These are phyloP conservation scores for Geopyxis carbonaria DNA, from an alignment of 495 filamentous ascomycete species.

Conservation along the genomic window DNA sequence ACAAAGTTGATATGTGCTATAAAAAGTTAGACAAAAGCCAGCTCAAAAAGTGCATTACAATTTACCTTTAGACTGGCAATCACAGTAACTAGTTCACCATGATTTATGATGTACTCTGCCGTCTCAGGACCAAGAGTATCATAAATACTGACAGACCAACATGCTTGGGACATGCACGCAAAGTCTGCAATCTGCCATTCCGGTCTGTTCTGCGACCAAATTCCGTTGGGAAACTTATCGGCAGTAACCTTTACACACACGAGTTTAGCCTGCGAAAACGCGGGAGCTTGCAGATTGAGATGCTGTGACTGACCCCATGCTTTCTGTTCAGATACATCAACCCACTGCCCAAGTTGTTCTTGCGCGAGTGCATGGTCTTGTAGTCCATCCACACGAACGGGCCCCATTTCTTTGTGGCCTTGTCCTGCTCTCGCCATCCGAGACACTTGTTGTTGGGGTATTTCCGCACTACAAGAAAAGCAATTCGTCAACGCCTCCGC, in stretches of 20 bases:
- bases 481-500: neutral
- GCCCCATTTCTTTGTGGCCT: slow-evolving; percentile 56
- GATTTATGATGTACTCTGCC: slow-evolving; percentile 90
- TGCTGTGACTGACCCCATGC: slow-evolving; percentile 29
- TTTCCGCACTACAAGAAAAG: slow-evolving; percentile 10
- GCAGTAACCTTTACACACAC: slow-evolving; percentile 37
- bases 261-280: slow-evolving; percentile 10
- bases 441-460: slow-evolving; percentile 51
- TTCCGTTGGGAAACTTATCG: slow-evolving; percentile 63
- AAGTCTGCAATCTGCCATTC: slow-evolving; percentile 97
- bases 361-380: slow-evolving; percentile 56
- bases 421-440: slow-evolving; percentile 66
- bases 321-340: slow-evolving; percentile 65
- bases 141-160: slow-evolving; percentile 88
- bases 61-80: slow-evolving; percentile 47
- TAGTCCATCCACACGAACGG: slow-evolving; percentile 76
- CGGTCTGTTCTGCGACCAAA: slow-evolving; percentile 91
- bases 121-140: slow-evolving; percentile 83
- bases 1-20: slow-evolving; percentile 63
- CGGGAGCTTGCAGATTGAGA: slow-evolving; percentile 3
- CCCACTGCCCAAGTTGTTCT: slow-evolving; percentile 72
- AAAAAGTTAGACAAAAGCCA: neutral
- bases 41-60: neutral
- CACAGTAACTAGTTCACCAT: slow-evolving; percentile 58
- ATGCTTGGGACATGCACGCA: slow-evolving; percentile 70